Percentiles rank a stretch among this genome's conserved stretches.
Conservation (phyloP, 306 rosid species). For the Coriaria nepalensis region DNA sequence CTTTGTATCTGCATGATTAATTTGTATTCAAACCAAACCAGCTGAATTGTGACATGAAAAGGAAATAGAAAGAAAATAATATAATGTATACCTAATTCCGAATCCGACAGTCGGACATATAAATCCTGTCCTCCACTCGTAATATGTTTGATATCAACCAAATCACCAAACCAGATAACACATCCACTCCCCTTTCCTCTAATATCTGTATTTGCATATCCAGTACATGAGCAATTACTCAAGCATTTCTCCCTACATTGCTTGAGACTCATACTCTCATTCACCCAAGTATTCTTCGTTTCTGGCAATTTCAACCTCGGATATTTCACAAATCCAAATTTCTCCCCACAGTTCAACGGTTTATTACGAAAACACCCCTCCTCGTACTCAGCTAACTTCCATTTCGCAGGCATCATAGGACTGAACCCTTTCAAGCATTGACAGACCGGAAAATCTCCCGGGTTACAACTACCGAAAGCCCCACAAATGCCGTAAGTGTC, state of each 20-base stretch:
- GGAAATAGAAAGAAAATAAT: not conserved
- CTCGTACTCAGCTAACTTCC: constrained; percentile 38
- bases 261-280: too few species aligned
- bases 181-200: too few species aligned
- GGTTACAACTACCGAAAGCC: constrained; percentile 22
- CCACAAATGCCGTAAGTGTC: constrained; percentile 38
- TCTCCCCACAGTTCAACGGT: constrained; percentile 19
- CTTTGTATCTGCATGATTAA: constrained; percentile 2
- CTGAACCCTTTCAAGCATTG: constrained; percentile 29
- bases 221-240: too few species aligned
- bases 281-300: constrained; percentile 28
- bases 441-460: constrained; percentile 25
- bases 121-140: constrained; percentile 17
- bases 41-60: not conserved
- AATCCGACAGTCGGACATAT: constrained; percentile 22
- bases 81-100: constrained; percentile 15
- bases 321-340: constrained; percentile 23
- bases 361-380: constrained; percentile 25
- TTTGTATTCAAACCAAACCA: not conserved
- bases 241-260: too few species aligned
- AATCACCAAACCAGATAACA: constrained; percentile 22
- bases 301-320: constrained; percentile 33
- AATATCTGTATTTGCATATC: too few species aligned
- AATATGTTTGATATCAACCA: constrained; percentile 22
- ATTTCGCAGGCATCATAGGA: constrained; percentile 22